Conservation (phyloP, 2,329 filamentous ascomycete species). For the Aspergillus luchuensis region DNA sequence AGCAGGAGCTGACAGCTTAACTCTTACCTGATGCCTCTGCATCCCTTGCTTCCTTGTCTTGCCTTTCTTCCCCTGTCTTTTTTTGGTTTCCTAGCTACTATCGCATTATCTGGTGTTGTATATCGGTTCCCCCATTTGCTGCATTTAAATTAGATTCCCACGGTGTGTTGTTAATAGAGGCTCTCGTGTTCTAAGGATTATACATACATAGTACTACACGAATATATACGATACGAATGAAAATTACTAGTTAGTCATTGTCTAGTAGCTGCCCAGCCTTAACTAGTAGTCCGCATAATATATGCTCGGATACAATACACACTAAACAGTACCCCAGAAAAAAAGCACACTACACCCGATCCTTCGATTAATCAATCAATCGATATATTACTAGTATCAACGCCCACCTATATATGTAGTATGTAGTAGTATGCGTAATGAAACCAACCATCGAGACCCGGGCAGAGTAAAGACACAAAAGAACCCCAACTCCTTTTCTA, state of each 20-base stretch:
- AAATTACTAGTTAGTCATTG: too few species aligned
- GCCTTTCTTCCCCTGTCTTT: background rate
- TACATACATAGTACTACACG: background rate
- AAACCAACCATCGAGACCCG: background rate
- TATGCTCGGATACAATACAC: too few species aligned
- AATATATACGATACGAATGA: too few species aligned
- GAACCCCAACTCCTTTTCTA: background rate
- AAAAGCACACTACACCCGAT: too few species aligned
- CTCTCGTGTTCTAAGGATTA: background rate
- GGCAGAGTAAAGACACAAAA: too few species aligned
- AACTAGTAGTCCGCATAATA: too few species aligned
- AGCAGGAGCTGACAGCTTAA: slow-evolving; percentile 28
- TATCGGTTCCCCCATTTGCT: background rate
- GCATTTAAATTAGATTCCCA: slow-evolving; percentile 18
- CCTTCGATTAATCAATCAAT: too few species aligned
- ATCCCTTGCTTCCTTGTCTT: background rate
- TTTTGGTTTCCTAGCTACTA: background rate
- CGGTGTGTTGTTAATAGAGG: slow-evolving; percentile 9
- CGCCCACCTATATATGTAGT: too few species aligned
- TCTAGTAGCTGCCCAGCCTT: too few species aligned
- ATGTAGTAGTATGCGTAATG: background rate
- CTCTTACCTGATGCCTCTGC: background rate
- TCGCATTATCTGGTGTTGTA: slow-evolving; percentile 19
- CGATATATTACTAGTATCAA: too few species aligned
- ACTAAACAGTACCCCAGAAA: too few species aligned